Base-by-base conservation (phyloP, 1,284 basidiomycete species). In the Neolentinus lepideus region DNA sequence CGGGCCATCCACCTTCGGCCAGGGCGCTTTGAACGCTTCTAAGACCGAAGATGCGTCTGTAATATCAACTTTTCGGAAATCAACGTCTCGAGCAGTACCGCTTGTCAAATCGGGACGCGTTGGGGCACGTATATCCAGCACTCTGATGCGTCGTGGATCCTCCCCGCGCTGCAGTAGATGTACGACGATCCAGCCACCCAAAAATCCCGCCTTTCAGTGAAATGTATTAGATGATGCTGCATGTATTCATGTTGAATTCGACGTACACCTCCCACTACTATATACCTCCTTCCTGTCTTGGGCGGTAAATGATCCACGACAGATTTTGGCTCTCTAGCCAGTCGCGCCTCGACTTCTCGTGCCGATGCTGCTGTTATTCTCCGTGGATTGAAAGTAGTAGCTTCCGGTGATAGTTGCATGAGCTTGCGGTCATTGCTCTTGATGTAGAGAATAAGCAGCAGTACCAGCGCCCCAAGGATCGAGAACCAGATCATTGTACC, bases 141-240 rank as follows among this genome's bases (percentile, higher is more conserved):
- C 69, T n/a, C 87, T 75, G 27, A 90, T 88, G 12, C 69, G 71
- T 50, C 70, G 71, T 0, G 84, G 81, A 57, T 87, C 75, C 66
- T 90, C 88, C 0, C 88, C 88, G 1, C 88, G 78, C 47, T 80
- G 71, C 8, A 90, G 59, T 1, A 90, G 72, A 53, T 86, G 81
- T 0, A 80, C 69, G 2, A 85, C 81, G 38, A 90, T 82, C 88
- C 88, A 90, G 12, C 85, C 84, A 10, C 88, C 88, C 4, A 89
- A 65, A 57, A 88, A 88, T 0, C 87, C 87, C 1, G 81, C 80
- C 84, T 88, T 27, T 16, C 46, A 53, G 35, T 45, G 46, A 47
- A 14, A 22, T 6, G 45, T 16, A 38, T 11, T 3, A 59, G 16
- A 27, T 12, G 25, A 43, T 25, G 27, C 31, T 25, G n/a, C 21